Base-by-base conservation (phyloP, 495 filamentous ascomycete species). In the Podospora anserina region DNA sequence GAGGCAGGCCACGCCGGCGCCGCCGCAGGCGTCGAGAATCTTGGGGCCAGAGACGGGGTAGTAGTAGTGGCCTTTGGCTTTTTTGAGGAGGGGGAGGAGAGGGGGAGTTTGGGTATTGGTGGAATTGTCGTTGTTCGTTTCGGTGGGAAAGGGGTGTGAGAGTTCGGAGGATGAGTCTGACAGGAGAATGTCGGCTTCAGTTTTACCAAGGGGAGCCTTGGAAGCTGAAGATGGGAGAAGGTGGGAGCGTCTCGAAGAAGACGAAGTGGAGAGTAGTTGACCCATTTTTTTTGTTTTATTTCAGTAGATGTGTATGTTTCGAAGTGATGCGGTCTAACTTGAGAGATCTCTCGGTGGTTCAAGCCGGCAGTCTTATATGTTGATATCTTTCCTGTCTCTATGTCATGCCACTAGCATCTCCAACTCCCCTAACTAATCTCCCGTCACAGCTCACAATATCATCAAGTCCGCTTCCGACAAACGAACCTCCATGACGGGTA, bases 21-120 rank as follows among this genome's bases (percentile, higher is more conserved):
- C 84, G 20, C 78, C 73, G 55, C 78, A 79, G 0, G 86, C 85
- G 70, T 90, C 89, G 26, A 90, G 82, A 70, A 91, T 84, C 44
- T 77, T 82, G 23, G 79, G 78, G 13, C 86, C 86, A 70, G 86
- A 80, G 57, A 80, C 75, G 6, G 88, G 72, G 32, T 70, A 68
- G 69, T 74, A 75, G 64, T 74, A 78, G 60, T 77, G 73, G 30
- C 75, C 75, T 34, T 69, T 72, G 6, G 73, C 75, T 23, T 69
- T 71, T 23, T 67, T 65, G 44, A 72, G 44, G n/a, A 11, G 23
- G 63, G 18, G 63, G 20, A 58, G n/a, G 55, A n/a, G 4, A 11
- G 6, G 0, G 4, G 55, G 20, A 66, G 3, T 20, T 1, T 2
- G 68, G 34, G 27, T 44, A n/a, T 58, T 19, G 55, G 3, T 58